These are phyloP conservation scores for Linum trigynum DNA, from an alignment of 345 rosid genomes.

Conservation along the genomic window DNA sequence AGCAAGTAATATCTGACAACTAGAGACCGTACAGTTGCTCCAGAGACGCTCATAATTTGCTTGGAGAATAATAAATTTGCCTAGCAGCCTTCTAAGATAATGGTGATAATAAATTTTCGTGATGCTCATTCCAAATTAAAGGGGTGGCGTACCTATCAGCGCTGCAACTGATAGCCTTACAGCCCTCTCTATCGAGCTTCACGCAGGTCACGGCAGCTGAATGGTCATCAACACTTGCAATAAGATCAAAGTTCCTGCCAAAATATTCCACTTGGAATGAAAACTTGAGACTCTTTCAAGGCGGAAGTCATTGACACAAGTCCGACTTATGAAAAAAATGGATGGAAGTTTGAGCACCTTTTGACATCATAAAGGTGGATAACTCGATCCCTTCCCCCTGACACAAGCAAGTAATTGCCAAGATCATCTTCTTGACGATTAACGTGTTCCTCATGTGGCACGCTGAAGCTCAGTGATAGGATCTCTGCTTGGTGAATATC, in stretches of 20 bases:
- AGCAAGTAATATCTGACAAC: conserved; percentile 16
- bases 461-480: conserved; percentile 68
- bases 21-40: neutral
- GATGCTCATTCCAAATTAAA: neutral
- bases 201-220: conserved; percentile 75
- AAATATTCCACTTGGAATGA: conserved; percentile 10
- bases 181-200: conserved; percentile 44
- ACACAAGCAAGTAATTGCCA: conserved; percentile 50
- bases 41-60: no score
- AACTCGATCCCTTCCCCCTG: conserved; percentile 61
- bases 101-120: conserved; percentile 1
- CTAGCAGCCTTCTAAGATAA: neutral
- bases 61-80: neutral
- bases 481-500: conserved; percentile 65
- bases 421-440: conserved; percentile 25
- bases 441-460: conserved; percentile 26
- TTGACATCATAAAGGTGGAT: conserved; percentile 66
- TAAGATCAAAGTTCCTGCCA: conserved; percentile 61
- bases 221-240: conserved; percentile 52
- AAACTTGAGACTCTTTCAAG: no score
- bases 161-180: conserved; percentile 63
- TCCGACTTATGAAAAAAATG: no score
- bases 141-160: conserved; percentile 52
- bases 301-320: no score
- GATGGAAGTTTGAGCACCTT: conserved; percentile 30